Conservation (phyloP, 73 alveolate species). For the Paramecium primaurelia region DNA sequence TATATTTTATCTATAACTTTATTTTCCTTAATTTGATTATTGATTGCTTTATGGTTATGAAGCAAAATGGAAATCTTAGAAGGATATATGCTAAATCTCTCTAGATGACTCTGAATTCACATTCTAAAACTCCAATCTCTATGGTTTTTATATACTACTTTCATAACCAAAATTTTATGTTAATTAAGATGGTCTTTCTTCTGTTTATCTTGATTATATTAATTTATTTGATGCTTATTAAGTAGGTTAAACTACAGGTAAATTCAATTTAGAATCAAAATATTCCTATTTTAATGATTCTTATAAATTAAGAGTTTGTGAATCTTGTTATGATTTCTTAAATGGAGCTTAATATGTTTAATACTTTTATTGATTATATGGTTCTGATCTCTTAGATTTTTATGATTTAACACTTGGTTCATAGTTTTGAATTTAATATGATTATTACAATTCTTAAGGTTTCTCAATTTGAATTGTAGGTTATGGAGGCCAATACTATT, state of each 20-base stretch:
- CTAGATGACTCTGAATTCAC: constrained; percentile 1
- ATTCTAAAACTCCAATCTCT: neutral
- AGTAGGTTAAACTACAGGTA: neutral
- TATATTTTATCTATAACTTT: neutral
- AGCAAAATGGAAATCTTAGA: constrained; percentile 19
- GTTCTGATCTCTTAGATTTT: neutral
- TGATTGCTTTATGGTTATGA: neutral
- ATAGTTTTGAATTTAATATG: neutral
- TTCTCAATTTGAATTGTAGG: neutral
- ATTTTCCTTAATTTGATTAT: constrained; percentile 11
- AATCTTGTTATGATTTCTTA: neutral
- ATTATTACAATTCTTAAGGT: neutral
- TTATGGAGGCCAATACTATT: constrained; percentile 42
- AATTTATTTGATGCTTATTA: neutral
- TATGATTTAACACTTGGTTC: neutral
- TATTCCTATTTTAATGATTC: neutral
- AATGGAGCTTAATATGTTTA: constrained; percentile 8
- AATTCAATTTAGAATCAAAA: neutral
- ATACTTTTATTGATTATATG: neutral
- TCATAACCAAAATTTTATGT: neutral
- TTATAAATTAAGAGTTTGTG: neutral
- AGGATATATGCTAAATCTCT: neutral
- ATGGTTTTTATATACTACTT: neutral
- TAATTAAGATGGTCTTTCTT: neutral
- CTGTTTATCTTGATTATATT: neutral